These are phyloP conservation scores for Aspergillus sclerotiicarbonarius DNA, from an alignment of 495 filamentous ascomycete genomes.

Conservation along the genomic window DNA sequence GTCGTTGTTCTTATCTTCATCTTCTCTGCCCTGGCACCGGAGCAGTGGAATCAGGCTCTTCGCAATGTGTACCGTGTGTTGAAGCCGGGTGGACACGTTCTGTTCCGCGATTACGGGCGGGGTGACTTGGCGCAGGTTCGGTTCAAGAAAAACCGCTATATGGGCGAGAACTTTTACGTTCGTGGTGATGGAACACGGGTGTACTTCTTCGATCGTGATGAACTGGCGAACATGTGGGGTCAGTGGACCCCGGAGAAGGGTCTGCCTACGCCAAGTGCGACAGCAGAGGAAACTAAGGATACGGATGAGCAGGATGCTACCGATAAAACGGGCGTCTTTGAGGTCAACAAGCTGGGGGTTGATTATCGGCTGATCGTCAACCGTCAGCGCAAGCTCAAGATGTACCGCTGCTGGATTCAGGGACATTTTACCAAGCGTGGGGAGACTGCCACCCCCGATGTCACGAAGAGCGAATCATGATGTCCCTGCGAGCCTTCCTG, in stretches of 20 bases:
- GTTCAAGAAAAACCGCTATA: conserved; percentile 88
- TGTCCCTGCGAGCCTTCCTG: neutral
- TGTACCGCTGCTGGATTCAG: conserved; percentile 98
- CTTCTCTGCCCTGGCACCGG: conserved; percentile 84
- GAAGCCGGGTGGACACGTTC: conserved; percentile 83
- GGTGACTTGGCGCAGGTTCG: conserved; percentile 95
- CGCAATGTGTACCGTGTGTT: conserved; percentile 76
- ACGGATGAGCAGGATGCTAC: conserved; percentile 15
- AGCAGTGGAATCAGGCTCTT: conserved; percentile 80
- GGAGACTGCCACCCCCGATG: conserved; percentile 9
- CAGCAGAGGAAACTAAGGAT: neutral
- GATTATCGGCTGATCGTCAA: conserved; percentile 91
- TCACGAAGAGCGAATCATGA: conserved; percentile 18
- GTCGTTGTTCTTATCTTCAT: conserved; percentile 94
- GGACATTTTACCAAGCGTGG: conserved; percentile 76
- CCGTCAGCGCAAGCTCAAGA: conserved; percentile 83
- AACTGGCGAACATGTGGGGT: conserved; percentile 79
- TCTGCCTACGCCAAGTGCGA: conserved; percentile 17
- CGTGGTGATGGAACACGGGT: conserved; percentile 93
- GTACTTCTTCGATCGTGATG: conserved; percentile 90
- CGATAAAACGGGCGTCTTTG: conserved; percentile 46
- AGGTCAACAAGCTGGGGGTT: conserved; percentile 72
- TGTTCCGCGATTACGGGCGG: conserved; percentile 94
- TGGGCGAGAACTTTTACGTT: conserved; percentile 96
- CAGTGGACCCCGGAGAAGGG: conserved; percentile 43